Evolutionary conservation across 2,329 filamentous ascomycete genomes (phyloP).

Genomic region (Ophiosphaerella herpotricha): DNA sequence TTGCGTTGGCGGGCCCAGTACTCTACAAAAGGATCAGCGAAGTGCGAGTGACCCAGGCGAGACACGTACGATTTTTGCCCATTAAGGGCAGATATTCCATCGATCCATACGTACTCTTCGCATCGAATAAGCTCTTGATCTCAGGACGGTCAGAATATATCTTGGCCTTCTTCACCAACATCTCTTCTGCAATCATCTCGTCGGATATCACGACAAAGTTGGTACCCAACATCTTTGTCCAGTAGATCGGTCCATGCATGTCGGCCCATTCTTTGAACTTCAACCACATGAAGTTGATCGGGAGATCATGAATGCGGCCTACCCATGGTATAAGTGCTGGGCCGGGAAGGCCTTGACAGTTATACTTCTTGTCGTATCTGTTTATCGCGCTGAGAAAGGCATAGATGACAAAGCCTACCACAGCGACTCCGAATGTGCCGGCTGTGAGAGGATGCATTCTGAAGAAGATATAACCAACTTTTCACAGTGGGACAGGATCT

Average conservation of each 20-base stretch:
- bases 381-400: slow-evolving; percentile 40
- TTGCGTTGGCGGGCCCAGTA: slow-evolving; percentile 61
- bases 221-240: slow-evolving; percentile 46
- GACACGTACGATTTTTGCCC: slow-evolving; percentile 58
- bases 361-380: slow-evolving; percentile 45
- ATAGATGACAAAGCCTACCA: slow-evolving; percentile 45
- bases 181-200: slow-evolving; percentile 58
- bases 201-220: slow-evolving; percentile 57
- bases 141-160: slow-evolving; percentile 58
- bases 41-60: neutral
- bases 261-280: slow-evolving; percentile 54
- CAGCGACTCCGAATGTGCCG: slow-evolving; percentile 42
- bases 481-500: neutral
- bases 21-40: slow-evolving; percentile 38
- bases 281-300: slow-evolving; percentile 53
- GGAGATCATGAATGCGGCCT: slow-evolving; percentile 43
- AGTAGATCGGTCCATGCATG: slow-evolving; percentile 42
- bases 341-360: slow-evolving; percentile 46
- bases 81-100: slow-evolving; percentile 63
- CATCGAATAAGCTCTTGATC: slow-evolving; percentile 58
- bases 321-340: slow-evolving; percentile 46
- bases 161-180: slow-evolving; percentile 58
- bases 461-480: neutral
- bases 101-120: slow-evolving; percentile 59
- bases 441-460: slow-evolving; percentile 50